Evolutionary conservation across 108 stramenopile species (phyloP).

Genomic region (Epithemia pelagica): DNA sequence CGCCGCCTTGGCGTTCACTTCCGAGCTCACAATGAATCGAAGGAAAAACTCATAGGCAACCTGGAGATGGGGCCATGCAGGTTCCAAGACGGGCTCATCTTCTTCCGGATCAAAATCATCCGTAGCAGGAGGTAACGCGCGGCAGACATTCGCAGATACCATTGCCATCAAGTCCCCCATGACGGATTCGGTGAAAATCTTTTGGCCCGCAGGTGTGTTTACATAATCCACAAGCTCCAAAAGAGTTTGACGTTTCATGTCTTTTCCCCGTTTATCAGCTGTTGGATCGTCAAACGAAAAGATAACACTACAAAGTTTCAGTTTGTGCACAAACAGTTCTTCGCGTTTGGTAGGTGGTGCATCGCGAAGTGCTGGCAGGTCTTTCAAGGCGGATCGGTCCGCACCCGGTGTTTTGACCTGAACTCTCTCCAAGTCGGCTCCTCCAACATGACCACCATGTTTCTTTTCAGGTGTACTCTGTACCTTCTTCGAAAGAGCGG

Average conservation of each 20-base stretch:
- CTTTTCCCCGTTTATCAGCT: slow-evolving; percentile 80
- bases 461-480: not conserved
- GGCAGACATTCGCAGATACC: slow-evolving; percentile 95
- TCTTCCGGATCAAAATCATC: slow-evolving; percentile 99
- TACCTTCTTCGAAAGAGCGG: slow-evolving; percentile 2
- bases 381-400: slow-evolving; percentile 38
- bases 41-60: slow-evolving; percentile 99
- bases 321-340: slow-evolving; percentile 80
- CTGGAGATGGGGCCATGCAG: slow-evolving; percentile 98
- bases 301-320: slow-evolving; percentile 79
- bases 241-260: slow-evolving; percentile 96
- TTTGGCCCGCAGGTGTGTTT: slow-evolving; percentile 96
- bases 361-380: slow-evolving; percentile 76
- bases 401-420: slow-evolving; percentile 11
- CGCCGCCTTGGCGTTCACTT: slow-evolving; percentile 97
- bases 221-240: slow-evolving; percentile 98
- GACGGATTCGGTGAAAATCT: slow-evolving; percentile 94
- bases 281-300: slow-evolving; percentile 86
- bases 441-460: not conserved
- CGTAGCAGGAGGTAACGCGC: slow-evolving; percentile 93
- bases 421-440: slow-evolving; percentile 5
- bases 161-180: slow-evolving; percentile 87
- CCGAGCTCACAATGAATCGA: slow-evolving; percentile 91
- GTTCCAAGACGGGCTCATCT: slow-evolving; percentile 97
- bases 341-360: slow-evolving; percentile 78